These are phyloP conservation scores for Acanthamoeba divionensis DNA, from an alignment of 208 protist species.

Conservation along the genomic window DNA sequence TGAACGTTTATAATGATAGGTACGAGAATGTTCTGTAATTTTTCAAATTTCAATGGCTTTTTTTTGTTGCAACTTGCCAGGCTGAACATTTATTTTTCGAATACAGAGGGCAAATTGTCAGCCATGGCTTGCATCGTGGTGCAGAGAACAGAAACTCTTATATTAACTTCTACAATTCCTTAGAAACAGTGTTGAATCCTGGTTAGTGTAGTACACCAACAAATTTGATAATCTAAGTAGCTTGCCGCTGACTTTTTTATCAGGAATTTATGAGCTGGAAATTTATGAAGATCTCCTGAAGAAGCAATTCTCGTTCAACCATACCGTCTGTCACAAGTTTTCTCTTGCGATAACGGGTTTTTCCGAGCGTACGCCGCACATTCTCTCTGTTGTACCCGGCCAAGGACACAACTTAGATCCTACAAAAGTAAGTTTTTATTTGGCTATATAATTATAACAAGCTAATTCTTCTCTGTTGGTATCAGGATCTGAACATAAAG, in stretches of 20 bases:
- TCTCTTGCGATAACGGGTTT: background rate
- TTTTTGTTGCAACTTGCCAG: too few relatives aligned
- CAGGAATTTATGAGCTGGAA: background rate
- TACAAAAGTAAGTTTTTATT: background rate
- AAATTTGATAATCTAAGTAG: too few relatives aligned
- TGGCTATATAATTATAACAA: background rate
- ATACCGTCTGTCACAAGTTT: slow-evolving; percentile 19
- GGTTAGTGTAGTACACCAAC: background rate
- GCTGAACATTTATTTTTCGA: too few relatives aligned
- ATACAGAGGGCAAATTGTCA: too few relatives aligned
- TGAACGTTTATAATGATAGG: background rate
- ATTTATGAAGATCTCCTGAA: slow-evolving; percentile 39
- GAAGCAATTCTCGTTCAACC: background rate
- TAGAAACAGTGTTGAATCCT: background rate
- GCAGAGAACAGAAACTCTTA: slow-evolving; percentile 22
- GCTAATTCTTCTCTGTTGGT: background rate
- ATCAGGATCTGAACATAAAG: background rate
- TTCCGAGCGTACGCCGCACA: slow-evolving; percentile 10
- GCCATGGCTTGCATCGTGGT: background rate
- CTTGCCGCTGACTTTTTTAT: too few relatives aligned
- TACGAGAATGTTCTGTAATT: too few relatives aligned
- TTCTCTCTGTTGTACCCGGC: background rate
- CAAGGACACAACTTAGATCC: slow-evolving; percentile 40
- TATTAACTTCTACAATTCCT: slow-evolving; percentile 39
- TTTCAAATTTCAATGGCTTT: too few relatives aligned